Base-by-base conservation (phyloP, 179 eudicot species). In the Camellia oleifera region DNA sequence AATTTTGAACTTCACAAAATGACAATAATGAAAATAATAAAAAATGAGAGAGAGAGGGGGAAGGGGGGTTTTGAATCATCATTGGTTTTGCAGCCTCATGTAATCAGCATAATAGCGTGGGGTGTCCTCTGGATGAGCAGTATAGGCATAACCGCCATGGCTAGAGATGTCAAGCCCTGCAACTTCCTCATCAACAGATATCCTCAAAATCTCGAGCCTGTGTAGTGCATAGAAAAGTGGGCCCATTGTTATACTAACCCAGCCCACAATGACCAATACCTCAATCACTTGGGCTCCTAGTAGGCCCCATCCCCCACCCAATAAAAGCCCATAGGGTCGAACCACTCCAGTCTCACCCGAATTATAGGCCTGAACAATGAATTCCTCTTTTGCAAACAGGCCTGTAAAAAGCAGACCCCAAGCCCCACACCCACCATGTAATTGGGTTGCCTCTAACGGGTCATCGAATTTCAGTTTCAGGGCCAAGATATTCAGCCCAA, bases 241-340 rank as follows among this genome's bases (percentile, higher is more conserved):
- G 0, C 94, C 97, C 96, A 92, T 91, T 8, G 97, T 92, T 66
- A 89, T 20, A 73, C 92, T 89, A 11, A 91, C 97, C 94, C 97
- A 92, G 0, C 77, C 81, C 79, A 91, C 81, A 42, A 92, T 80
- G 5, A 77, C 91, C 32, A 89, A 4, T 4, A 89, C 77, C 83
- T 90, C 90, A 12, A 88, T 79, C 26, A 88, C 74, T 74, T 92
- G 97, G 60, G 91, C 89, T 60, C 90, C 94, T 2, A 92, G 7
- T 44, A 92, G 78, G 7, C 89, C 88, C 94, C 94, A 89, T 0
- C 94, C 96, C 58, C 96, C 92, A 3, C 94, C 96, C 79, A 92
- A 57, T 11, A 92, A 76, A 20, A 92, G 87, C 82, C 95, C 95
- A n/a, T 85, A 81, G 1, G 95, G 84, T 76, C 93, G 79, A 4